Percentiles rank a stretch among this genome's conserved stretches.
These are phyloP conservation scores for Vigna radiata DNA, from an alignment of 306 rosid genomes.

Conservation along the genomic window DNA sequence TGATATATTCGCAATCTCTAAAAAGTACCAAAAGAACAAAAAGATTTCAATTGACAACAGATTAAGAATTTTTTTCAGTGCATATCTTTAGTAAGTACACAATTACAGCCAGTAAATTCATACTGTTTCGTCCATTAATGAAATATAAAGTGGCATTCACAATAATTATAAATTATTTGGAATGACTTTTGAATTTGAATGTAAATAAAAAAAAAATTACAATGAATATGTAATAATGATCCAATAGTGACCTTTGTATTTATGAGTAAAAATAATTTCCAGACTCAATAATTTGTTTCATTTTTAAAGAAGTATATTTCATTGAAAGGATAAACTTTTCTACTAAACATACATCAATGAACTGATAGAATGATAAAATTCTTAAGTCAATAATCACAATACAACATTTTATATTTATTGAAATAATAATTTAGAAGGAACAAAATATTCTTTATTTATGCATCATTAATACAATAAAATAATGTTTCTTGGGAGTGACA, in stretches of 20 bases:
- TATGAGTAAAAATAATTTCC: not conserved
- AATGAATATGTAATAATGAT: not conserved
- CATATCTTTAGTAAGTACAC: not conserved
- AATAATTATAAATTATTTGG: slow-evolving; percentile 17
- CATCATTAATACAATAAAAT: no score
- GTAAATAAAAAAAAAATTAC: not conserved
- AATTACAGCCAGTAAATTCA: slow-evolving; percentile 22
- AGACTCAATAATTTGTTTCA: not conserved
- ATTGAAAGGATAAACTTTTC: not conserved
- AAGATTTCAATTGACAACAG: slow-evolving; percentile 27
- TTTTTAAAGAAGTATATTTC: not conserved
- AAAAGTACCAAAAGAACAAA: slow-evolving; percentile 45
- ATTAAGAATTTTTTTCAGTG: not conserved
- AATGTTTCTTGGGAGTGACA: no score
- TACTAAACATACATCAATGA: not conserved
- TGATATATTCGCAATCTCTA: slow-evolving; percentile 92
- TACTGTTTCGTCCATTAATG: not conserved
- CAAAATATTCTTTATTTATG: no score
- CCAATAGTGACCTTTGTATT: not conserved
- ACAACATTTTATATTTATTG: no score
- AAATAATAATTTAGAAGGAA: no score
- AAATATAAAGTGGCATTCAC: slow-evolving; percentile 1
- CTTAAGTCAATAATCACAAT: not conserved
- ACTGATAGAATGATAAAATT: not conserved
- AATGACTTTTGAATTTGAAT: slow-evolving; percentile 14